Evolutionary conservation across 2,329 filamentous ascomycete genomes (phyloP), one percentile per base, ranked within the genome.

Genomic region (Lasiodiplodia sp.): DNA sequence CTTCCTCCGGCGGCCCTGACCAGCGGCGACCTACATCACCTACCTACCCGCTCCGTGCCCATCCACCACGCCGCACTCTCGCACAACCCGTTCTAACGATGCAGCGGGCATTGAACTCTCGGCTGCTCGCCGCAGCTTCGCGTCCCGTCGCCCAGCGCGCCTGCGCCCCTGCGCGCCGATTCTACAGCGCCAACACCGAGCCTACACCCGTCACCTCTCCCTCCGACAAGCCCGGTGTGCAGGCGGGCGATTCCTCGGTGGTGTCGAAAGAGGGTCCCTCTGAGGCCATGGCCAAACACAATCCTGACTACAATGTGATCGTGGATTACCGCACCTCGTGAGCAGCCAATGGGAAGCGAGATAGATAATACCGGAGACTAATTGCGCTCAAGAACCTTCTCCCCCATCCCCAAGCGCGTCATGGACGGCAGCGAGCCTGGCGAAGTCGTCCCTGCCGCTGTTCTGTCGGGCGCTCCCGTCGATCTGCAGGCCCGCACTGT

Each of bases 401-500:
- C 95, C 1, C 96, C 95, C 23, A 89, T 97, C 25, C 95, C 96
- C 69, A 94, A 92, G 84, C 87, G 90, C 72, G 87, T 97, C 70
- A 93, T 97, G 87, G 91, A 97, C 77, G 96, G 94, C 76, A 96
- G 91, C 78, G 95, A 98, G 82, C 89, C 91, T 53, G 88, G 86
- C 49, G 88, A 91, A 4, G 84, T 89, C 69, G 86, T 96, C 52
- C 89, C 94, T 64, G 96, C 95, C 31, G 93, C 94, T 70, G 88
- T 96, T 34, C 86, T 97, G 38, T 98, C 96, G 3, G 96, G 95
- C 63, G 96, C 96, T 57, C 96, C 96, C 37, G 88, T 94, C 68
- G 96, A 99, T 79, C 88, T 99, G 21, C 94, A 99, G 84, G 94
- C 92, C 71, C 90, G 96, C 75, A 95, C 92, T 74, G 96, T 98